Evolutionary conservation across 495 filamentous ascomycete genomes (phyloP).

Genomic region (Penicillium coprophilum): DNA sequence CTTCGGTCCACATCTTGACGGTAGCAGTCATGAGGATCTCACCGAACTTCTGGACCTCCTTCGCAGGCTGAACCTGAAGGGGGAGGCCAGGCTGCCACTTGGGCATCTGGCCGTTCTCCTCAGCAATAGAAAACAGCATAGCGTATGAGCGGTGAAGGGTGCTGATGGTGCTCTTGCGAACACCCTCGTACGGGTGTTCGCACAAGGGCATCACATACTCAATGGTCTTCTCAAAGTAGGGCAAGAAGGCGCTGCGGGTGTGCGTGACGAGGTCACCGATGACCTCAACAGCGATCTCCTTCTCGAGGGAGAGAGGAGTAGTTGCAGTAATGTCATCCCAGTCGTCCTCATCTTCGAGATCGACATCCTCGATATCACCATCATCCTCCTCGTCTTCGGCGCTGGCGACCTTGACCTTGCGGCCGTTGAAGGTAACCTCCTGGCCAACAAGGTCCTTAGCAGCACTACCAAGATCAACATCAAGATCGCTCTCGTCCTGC

Average conservation of each 20-base stretch:
- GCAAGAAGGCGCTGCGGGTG: slow-evolving; percentile 71
- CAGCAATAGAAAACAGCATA: slow-evolving; percentile 81
- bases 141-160: slow-evolving; percentile 93
- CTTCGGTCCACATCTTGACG: slow-evolving; percentile 79
- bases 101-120: slow-evolving; percentile 71
- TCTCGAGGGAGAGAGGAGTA: slow-evolving; percentile 87
- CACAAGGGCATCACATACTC: slow-evolving; percentile 74
- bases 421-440: slow-evolving; percentile 72
- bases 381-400: slow-evolving; percentile 58
- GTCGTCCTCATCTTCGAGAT: slow-evolving; percentile 73
- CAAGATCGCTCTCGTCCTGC: slow-evolving; percentile 84
- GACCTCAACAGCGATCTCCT: slow-evolving; percentile 95
- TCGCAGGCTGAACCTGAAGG: slow-evolving; percentile 70
- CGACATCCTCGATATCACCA: slow-evolving; percentile 59
- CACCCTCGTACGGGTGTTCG: slow-evolving; percentile 90
- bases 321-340: slow-evolving; percentile 82
- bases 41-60: slow-evolving; percentile 80
- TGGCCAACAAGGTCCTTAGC: slow-evolving; percentile 75
- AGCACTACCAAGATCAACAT: slow-evolving; percentile 74
- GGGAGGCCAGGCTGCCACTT: slow-evolving; percentile 92
- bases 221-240: slow-evolving; percentile 89
- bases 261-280: slow-evolving; percentile 88
- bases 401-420: slow-evolving; percentile 77
- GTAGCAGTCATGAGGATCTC: slow-evolving; percentile 84
- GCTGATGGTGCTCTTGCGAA: slow-evolving; percentile 83